A percentile compares a stretch with the other conserved stretches of the same genome.
Conservation (phyloP, 805 yeast species). For the Candida endomychidarum region DNA sequence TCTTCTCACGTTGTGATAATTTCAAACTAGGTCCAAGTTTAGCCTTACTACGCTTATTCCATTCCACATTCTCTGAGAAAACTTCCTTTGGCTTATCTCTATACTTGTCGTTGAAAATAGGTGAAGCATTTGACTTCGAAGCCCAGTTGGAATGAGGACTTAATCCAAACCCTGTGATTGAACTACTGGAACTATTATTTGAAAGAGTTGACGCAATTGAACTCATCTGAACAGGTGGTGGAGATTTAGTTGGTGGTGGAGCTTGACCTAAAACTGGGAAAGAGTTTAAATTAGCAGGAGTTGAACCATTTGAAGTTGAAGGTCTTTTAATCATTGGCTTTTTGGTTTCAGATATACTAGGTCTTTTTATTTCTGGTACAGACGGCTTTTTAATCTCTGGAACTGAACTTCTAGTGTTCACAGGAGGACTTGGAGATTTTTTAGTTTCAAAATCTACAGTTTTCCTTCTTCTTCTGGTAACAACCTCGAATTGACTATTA, state of each 20-base stretch:
- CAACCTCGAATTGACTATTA: constrained; percentile 32
- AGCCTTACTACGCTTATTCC: constrained; percentile 22
- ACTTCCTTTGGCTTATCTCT: neutral
- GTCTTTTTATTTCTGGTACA: neutral
- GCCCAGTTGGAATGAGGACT: constrained; percentile 32
- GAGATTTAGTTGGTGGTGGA: neutral
- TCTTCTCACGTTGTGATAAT: constrained; percentile 62
- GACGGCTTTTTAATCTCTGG: neutral
- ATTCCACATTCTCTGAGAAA: constrained; percentile 3
- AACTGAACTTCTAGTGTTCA: neutral
- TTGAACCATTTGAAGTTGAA: neutral
- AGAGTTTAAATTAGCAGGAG: neutral
- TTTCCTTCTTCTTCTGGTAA: constrained; percentile 18
- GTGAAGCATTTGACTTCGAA: constrained; percentile 14
- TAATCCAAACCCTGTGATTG: constrained; percentile 15
- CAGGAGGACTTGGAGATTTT: constrained; percentile 11
- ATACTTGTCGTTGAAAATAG: constrained; percentile 12
- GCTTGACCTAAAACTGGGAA: constrained; percentile 7
- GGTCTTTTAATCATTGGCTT: neutral
- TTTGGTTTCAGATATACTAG: neutral
- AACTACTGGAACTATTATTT: neutral
- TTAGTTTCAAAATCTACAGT: constrained; percentile 3
- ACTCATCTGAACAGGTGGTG: neutral
- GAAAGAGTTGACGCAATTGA: neutral
- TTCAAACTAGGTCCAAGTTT: constrained; percentile 39